A percentile compares a stretch with the other conserved stretches of the same genome.
Evolutionary conservation across 176 grass and related monocot genomes (phyloP).

Genomic region (Hyparrhenia diplandra): DNA sequence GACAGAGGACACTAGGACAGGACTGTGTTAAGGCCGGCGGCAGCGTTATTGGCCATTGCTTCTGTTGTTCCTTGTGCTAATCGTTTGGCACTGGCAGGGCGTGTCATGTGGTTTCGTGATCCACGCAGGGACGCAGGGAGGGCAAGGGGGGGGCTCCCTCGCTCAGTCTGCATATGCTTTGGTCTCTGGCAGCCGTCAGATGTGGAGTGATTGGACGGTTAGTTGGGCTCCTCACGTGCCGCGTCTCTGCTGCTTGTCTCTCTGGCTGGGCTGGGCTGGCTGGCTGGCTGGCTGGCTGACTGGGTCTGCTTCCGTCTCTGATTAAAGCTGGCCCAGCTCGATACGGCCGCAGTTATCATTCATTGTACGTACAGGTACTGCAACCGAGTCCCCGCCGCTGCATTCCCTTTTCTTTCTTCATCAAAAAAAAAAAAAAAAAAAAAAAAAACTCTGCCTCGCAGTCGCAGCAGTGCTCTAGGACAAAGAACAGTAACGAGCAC

Average conservation of each 20-base stretch:
- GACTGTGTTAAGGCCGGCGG: background rate
- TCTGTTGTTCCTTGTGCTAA: conserved; percentile 20
- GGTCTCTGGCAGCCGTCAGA: conserved; percentile 41
- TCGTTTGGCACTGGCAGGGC: background rate
- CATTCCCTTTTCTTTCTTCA: no score
- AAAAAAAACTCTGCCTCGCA: no score
- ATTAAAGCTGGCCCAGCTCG: conserved; percentile 37
- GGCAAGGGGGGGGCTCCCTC: no score
- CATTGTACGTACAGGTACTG: background rate
- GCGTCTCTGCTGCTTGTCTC: conserved; percentile 13
- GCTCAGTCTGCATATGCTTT: background rate
- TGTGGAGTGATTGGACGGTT: conserved; percentile 37
- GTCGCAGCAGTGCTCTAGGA: no score
- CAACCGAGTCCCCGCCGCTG: background rate
- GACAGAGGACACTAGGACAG: background rate
- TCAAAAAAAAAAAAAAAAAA: background rate
- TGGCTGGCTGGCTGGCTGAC: no score
- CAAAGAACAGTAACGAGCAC: background rate
- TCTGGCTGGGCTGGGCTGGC: no score
- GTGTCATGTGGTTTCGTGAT: conserved; percentile 4
- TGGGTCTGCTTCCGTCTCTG: background rate
- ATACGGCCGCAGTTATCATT: conserved; percentile 10
- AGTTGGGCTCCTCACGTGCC: conserved; percentile 39
- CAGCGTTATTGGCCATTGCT: conserved; percentile 25
- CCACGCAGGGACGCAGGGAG: background rate